Evolutionary conservation across 2,329 filamentous ascomycete genomes (phyloP), one percentile per base, ranked within the genome.

Genomic region (Mycosphaerella sp.): DNA sequence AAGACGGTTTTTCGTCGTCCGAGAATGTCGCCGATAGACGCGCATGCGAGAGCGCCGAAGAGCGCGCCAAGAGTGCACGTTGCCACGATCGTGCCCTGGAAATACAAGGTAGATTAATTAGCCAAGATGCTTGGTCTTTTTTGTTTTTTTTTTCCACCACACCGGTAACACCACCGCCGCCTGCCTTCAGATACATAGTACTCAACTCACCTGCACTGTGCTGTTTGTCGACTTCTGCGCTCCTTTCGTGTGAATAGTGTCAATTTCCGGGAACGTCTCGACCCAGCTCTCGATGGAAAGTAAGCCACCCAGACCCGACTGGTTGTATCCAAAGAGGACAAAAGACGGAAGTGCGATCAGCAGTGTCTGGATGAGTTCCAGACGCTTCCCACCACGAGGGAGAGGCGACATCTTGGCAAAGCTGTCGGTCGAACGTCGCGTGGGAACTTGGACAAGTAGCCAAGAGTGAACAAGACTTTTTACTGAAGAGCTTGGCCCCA

Each of bases 261-360:
- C 71, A 60, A 79, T 77, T 48, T 71, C 61, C 1, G 77, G 77
- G 58, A 80, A 78, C 54, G 72, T 70, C 54, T 72, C 65, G 43
- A 70, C 68, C 70, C 70, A 73, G 55, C 69, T 68, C 7, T 59
- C 53, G 1, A 72, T 64, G 53, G 74, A 67, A 55, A 74, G 61
- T n/a, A 79, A 67, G 11, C 76, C 75, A 43, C 76, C 76, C n/a
- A 75, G 70, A 45, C 74, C 74, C 46, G 74, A 73, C 61, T 78
- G 75, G 62, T 79, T 78, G 69, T 78, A 80, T 49, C 77, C 77
- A 59, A 76, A 78, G 45, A 76, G 68, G 51, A 77, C 72, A 55
- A 77, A 78, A 14, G 72, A 64, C 6, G 71, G 71, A 44, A 69
- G 54, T 51, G 72, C 70, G 38, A 73, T 67, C 43, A 72, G 62